Evolutionary conservation across 208 protist genomes (phyloP).

Genomic region (Crithidia expoeki): DNA sequence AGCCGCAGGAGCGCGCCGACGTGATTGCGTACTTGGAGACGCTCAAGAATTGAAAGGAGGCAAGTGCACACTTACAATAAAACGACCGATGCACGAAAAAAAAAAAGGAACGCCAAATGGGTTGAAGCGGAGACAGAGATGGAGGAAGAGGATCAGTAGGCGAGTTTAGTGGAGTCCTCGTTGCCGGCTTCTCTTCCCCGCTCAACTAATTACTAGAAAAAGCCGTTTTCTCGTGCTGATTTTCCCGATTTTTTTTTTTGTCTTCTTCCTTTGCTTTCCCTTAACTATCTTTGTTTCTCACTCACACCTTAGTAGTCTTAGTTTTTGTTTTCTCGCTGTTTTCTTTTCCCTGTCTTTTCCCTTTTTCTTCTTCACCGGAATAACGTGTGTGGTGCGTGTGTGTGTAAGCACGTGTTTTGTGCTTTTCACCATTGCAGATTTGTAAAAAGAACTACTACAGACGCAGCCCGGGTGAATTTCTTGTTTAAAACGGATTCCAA

Average conservation of each 20-base stretch:
- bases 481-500: not conserved
- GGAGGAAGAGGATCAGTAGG: not conserved
- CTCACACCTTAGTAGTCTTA: slow-evolving; percentile 34
- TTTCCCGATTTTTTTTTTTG: not conserved
- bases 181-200: not conserved
- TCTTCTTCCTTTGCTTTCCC: slow-evolving; percentile 2
- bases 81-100: not conserved
- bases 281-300: slow-evolving; percentile 16
- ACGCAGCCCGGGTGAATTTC: not conserved
- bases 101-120: not conserved
- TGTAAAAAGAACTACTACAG: not conserved
- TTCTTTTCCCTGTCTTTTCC: not conserved
- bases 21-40: slow-evolving; percentile 95
- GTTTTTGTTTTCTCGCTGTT: not conserved
- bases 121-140: not conserved
- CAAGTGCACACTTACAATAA: not conserved
- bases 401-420: no score
- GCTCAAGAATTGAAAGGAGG: slow-evolving; percentile 30
- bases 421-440: no score
- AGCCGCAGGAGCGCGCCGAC: slow-evolving; percentile 93
- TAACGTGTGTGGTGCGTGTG: no score
- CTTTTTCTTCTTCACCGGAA: not conserved
- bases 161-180: not conserved
- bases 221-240: slow-evolving; percentile 1
- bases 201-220: slow-evolving; percentile 3